phyloP scores from a whole-genome alignment of 495 filamentous ascomycete genomes.

The Pseudevernia furfuracea region DNA sequence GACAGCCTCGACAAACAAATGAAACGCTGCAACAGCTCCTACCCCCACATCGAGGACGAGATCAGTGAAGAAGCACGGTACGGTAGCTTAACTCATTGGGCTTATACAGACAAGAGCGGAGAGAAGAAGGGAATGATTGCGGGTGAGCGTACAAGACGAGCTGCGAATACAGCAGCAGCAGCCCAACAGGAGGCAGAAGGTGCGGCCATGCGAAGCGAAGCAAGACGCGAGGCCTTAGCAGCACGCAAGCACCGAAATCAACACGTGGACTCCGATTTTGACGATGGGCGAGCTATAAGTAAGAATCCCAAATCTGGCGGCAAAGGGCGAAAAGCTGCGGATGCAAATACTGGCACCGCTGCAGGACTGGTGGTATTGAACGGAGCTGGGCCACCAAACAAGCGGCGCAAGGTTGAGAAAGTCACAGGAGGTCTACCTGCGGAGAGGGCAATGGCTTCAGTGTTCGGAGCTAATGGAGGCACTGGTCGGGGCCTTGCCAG shows the following conservation, averaged over 20 bases:
- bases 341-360: conserved; percentile 32
- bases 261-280: conserved; percentile 67
- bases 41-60: conserved; percentile 73
- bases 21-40: conserved; percentile 72
- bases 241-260: conserved; percentile 63
- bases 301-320: conserved; percentile 53
- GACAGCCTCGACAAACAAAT: conserved; percentile 83
- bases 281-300: conserved; percentile 49
- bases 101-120: conserved; percentile 73
- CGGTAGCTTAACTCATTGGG: conserved; percentile 90
- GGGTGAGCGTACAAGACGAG: conserved; percentile 63
- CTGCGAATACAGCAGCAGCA: conserved; percentile 58
- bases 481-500: conserved; percentile 44
- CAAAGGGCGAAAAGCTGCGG: conserved; percentile 57
- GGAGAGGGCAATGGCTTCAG: conserved; percentile 60
- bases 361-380: conserved; percentile 51
- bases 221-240: conserved; percentile 66
- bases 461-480: conserved; percentile 38
- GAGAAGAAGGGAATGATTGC: conserved; percentile 51
- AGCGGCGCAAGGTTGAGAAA: conserved; percentile 77
- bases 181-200: conserved; percentile 71
- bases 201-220: conserved; percentile 66
- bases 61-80: conserved; percentile 90
- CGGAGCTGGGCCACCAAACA: conserved; percentile 47
- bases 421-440: conserved; percentile 47